phyloP scores from a whole-genome alignment of 495 filamentous ascomycete species.

The Annulohypoxylon stygium region DNA sequence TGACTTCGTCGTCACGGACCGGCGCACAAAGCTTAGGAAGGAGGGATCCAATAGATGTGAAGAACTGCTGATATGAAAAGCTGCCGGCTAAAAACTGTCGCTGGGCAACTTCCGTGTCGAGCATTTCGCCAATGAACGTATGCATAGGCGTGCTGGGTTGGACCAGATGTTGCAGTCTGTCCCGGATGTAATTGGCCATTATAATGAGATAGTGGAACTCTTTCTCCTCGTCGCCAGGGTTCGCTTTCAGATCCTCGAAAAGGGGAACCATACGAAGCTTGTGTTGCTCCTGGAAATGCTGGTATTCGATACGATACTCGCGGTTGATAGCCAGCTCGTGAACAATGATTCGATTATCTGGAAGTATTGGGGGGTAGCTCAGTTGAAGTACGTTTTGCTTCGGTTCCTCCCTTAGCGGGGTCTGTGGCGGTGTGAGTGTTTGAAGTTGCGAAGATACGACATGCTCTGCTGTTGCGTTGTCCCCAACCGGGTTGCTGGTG shows the following conservation, averaged over 20 bases:
- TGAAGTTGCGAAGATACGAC: slow-evolving; percentile 53
- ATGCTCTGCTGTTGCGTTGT: slow-evolving; percentile 52
- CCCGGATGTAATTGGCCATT: slow-evolving; percentile 85
- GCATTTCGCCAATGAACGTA: slow-evolving; percentile 82
- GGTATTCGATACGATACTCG: slow-evolving; percentile 72
- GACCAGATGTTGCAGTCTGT: slow-evolving; percentile 85
- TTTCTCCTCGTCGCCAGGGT: slow-evolving; percentile 77
- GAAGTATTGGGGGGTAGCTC: slow-evolving; percentile 68
- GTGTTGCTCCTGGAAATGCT: slow-evolving; percentile 65
- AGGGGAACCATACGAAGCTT: slow-evolving; percentile 70
- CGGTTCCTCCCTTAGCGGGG: slow-evolving; percentile 54
- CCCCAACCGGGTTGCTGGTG: slow-evolving; percentile 54
- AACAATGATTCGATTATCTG: slow-evolving; percentile 85
- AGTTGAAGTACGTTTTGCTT: slow-evolving; percentile 57
- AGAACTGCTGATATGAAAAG: slow-evolving; percentile 95
- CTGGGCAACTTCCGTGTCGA: slow-evolving; percentile 82
- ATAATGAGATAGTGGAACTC: slow-evolving; percentile 75
- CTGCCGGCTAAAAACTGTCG: slow-evolving; percentile 81
- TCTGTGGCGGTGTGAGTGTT: slow-evolving; percentile 59
- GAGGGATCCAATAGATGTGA: slow-evolving; percentile 86
- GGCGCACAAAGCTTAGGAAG: slow-evolving; percentile 96
- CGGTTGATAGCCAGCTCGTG: slow-evolving; percentile 94
- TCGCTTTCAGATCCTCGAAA: slow-evolving; percentile 80
- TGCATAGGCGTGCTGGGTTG: slow-evolving; percentile 84
- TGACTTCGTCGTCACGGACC: slow-evolving; percentile 86